Evolutionary conservation across 164 flowering plant genomes (phyloP).

Genomic region (Aristolochia contorta): DNA sequence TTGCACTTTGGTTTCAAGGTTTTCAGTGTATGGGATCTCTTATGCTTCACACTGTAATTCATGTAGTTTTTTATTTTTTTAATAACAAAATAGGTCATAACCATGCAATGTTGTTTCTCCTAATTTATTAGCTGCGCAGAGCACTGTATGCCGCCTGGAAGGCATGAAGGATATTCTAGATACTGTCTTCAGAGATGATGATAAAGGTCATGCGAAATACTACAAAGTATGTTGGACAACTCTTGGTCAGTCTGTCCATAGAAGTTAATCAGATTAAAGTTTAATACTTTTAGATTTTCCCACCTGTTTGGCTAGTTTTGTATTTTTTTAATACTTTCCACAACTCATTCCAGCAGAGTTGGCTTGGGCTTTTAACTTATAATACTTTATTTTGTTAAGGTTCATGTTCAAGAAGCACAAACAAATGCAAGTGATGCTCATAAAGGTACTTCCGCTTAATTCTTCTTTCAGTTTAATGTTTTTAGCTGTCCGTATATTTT

Average conservation of each 20-base stretch:
- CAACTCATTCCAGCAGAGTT: neutral
- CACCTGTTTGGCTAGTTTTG: neutral
- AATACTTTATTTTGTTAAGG: conserved; percentile 28
- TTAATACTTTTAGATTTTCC: neutral
- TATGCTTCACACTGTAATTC: too few species aligned
- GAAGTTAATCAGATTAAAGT: too few species aligned
- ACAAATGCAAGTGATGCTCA: conserved; percentile 29
- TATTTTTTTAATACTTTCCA: neutral
- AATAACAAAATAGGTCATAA: too few species aligned
- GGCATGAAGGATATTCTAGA: conserved; percentile 56
- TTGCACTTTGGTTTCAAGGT: too few species aligned
- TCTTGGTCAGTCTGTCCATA: neutral
- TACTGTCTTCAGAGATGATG: conserved; percentile 50
- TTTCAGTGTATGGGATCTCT: too few species aligned
- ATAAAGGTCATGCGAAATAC: conserved; percentile 49
- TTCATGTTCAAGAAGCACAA: conserved; percentile 76
- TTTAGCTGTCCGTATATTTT: neutral
- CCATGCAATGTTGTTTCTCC: neutral
- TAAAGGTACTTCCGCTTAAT: conserved; percentile 34
- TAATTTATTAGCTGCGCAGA: conserved; percentile 24
- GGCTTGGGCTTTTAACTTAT: conserved; percentile 4
- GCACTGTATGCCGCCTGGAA: conserved; percentile 58
- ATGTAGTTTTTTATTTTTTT: too few species aligned
- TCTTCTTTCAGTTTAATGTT: neutral
- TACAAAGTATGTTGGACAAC: conserved; percentile 56